These are phyloP conservation scores for Rhytidhysteron rufulum DNA, from an alignment of 2,329 filamentous ascomycete species.

Conservation along the genomic window DNA sequence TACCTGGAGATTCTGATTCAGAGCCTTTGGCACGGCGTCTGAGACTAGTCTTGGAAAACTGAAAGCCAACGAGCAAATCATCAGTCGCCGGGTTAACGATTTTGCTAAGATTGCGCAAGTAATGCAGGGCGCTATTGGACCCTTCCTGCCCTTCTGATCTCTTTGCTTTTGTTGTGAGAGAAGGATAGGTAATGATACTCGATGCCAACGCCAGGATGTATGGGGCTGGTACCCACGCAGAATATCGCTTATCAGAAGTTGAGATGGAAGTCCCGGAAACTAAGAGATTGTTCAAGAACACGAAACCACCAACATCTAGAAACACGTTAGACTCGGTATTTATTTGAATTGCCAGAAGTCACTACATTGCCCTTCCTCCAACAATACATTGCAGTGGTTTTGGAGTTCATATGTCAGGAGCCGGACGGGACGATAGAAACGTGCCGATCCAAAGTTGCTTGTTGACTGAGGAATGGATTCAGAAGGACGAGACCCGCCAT, in stretches of 20 bases:
- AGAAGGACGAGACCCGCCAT: too few species aligned
- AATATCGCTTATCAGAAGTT: conserved; percentile 29
- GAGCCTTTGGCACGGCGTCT: conserved; percentile 17
- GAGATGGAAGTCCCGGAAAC: conserved; percentile 29
- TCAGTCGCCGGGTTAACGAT: conserved; percentile 67
- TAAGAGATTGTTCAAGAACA: conserved; percentile 32
- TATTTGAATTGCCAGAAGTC: background rate
- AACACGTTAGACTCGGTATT: conserved; percentile 5
- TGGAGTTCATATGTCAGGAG: too few species aligned
- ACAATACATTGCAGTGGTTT: too few species aligned
- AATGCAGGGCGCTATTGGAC: conserved; percentile 63
- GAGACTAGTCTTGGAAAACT: conserved; percentile 48
- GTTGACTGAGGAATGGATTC: too few species aligned
- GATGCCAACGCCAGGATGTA: conserved; percentile 73
- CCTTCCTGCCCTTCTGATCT: conserved; percentile 59
- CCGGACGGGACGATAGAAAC: too few species aligned
- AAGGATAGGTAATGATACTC: conserved; percentile 78
- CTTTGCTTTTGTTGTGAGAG: conserved; percentile 68
- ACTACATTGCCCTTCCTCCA: conserved; percentile 32
- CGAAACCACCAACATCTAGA: conserved; percentile 28
- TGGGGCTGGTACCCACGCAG: conserved; percentile 64
- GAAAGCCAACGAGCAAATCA: conserved; percentile 68
- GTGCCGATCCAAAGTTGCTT: too few species aligned
- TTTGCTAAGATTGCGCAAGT: conserved; percentile 64
- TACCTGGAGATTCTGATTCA: conserved; percentile 19